phyloP scores from a whole-genome alignment of 1,284 basidiomycete species.

The Phlebopus sp. region DNA sequence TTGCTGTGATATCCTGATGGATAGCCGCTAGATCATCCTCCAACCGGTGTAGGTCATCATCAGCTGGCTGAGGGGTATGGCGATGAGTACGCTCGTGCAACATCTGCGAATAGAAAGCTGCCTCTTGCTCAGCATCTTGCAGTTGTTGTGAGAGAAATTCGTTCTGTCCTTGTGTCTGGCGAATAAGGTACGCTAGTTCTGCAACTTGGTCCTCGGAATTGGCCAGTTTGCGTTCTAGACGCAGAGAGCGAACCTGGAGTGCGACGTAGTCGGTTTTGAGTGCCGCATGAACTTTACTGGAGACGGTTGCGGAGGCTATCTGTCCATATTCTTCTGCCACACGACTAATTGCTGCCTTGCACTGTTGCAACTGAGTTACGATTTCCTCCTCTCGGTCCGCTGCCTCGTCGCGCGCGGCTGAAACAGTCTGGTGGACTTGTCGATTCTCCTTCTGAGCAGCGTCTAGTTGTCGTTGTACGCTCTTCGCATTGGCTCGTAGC shows the following conservation, averaged over 20 bases:
- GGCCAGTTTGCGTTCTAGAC: constrained; percentile 63
- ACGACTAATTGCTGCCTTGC: constrained; percentile 41
- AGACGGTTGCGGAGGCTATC: constrained; percentile 51
- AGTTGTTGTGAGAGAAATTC: constrained; percentile 42
- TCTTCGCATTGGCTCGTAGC: constrained; percentile 33
- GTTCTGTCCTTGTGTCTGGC: constrained; percentile 54
- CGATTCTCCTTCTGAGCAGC: constrained; percentile 24
- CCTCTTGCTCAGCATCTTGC: constrained; percentile 41
- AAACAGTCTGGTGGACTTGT: constrained; percentile 31
- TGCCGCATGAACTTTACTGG: constrained; percentile 37
- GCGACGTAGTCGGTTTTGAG: constrained; percentile 42
- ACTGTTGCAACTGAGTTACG: constrained; percentile 48
- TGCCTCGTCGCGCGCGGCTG: constrained; percentile 21
- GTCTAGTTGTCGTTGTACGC: constrained; percentile 38
- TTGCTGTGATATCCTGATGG: constrained; percentile 12
- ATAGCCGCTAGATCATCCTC: constrained; percentile 20
- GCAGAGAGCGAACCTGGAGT: constrained; percentile 44
- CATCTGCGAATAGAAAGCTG: constrained; percentile 30
- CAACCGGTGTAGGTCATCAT: constrained; percentile 5
- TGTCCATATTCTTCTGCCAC: constrained; percentile 59
- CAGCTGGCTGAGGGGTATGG: background rate
- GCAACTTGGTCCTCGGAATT: constrained; percentile 66
- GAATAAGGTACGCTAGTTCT: constrained; percentile 61
- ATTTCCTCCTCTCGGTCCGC: constrained; percentile 40
- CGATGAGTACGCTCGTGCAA: constrained; percentile 15